Percentiles rank a stretch among this genome's conserved stretches.
Conservation (phyloP, 2,329 filamentous ascomycete genomes). For the Diplodia corticola region DNA sequence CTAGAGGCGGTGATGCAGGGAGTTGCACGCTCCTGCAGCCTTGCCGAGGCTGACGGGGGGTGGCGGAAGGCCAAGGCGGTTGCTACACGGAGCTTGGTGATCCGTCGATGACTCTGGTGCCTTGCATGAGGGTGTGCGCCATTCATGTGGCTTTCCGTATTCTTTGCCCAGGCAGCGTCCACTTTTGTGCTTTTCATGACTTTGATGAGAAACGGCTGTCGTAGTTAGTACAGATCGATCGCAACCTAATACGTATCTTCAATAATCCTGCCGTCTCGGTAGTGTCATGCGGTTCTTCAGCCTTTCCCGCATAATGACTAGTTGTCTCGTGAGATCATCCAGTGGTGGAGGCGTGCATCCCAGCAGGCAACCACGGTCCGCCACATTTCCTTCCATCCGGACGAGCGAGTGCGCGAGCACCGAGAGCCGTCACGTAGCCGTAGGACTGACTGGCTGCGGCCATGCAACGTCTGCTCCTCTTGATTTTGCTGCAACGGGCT, state of each 20-base stretch:
- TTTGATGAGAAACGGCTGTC: slow-evolving; percentile 13
- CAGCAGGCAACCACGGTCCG: not conserved
- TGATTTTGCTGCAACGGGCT: not conserved
- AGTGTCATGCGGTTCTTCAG: not conserved
- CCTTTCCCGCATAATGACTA: not conserved
- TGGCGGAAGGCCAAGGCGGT: not conserved
- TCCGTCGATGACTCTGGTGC: slow-evolving; percentile 9
- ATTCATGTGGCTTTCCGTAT: slow-evolving; percentile 3
- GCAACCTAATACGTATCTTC: slow-evolving; percentile 6
- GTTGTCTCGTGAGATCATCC: not conserved
- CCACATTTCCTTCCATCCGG: not conserved
- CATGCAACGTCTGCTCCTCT: not conserved
- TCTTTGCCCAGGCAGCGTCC: not conserved
- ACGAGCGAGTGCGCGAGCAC: not conserved
- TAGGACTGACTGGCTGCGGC: not conserved
- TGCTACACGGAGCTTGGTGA: slow-evolving; percentile 16
- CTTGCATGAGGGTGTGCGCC: not conserved
- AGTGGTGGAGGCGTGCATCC: not conserved
- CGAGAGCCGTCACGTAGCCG: not conserved
- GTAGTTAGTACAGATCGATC: not conserved
- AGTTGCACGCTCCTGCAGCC: not conserved
- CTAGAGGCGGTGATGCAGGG: not conserved
- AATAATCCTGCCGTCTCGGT: not conserved
- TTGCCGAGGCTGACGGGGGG: not conserved
- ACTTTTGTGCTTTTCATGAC: not conserved